Base-by-base conservation (phyloP, 2,329 filamentous ascomycete species). In the Beauveria pseudobassiana region DNA sequence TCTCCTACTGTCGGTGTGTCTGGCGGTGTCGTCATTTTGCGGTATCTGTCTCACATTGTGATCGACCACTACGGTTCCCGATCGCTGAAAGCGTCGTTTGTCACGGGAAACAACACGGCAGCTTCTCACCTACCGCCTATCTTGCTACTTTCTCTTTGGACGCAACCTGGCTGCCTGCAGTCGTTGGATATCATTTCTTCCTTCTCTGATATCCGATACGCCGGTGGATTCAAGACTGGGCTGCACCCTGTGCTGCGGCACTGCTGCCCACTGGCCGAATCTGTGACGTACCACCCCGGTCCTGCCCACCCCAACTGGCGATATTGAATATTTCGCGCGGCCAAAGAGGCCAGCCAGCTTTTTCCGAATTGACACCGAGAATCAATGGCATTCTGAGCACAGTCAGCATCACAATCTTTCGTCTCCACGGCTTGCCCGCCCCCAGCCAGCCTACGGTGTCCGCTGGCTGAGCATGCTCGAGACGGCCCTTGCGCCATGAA, bases 401-500 rank as follows among this genome's bases (percentile, higher is more conserved):
- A 14, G 20, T 6, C 22, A 24, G 18, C 1, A n/a, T 20, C n/a
- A 38, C 4, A 10, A 14, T 26, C 48, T 20, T 38, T 1, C 34
- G 34, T 38, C 26, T 22, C 12, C 2, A 20, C 26, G 42, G 38
- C 46, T 45, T 60, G 49, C 40, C 57, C 40, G 57, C 57, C 38
- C 49, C 18, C 24, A 26, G 49, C 57, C 38, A 38, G 6, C 14
- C 20, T 3, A 60, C 48, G 49, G 49, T 53, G 49, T 40, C n/a
- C 18, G 16, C 34, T n/a, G 5, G 57, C 18, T 28, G 20, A 52
- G 49, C 49, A 46, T 52, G 57, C 26, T 26, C 46, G 57, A 38
- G 48, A 24, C 40, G 26, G 9, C 18, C 24, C 18, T 38, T 24
- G 12, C n/a, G 43, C 38, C 40, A 63, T 72, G 61, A 74, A 67